These are phyloP conservation scores for Backusella tuberculispora DNA, from an alignment of 192 early-diverging fungal species.

Conservation along the genomic window DNA sequence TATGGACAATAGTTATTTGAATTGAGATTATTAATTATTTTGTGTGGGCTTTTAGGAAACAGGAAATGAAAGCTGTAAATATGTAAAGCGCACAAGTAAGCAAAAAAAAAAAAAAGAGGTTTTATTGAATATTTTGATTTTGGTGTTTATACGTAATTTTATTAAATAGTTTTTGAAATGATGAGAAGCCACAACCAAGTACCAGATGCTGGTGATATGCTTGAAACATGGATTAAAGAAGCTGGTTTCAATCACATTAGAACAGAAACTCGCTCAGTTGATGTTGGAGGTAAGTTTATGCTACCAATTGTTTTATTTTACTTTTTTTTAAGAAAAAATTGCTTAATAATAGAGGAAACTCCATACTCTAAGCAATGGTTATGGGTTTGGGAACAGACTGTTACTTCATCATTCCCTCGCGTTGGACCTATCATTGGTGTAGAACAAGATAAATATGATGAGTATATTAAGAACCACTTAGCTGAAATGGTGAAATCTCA, in stretches of 20 bases:
- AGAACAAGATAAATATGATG: neutral
- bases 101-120: neutral
- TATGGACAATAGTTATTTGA: neutral
- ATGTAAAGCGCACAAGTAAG: slow-evolving; percentile 6
- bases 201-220: neutral
- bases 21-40: neutral
- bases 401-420: neutral
- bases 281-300: neutral
- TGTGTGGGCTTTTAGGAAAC: slow-evolving; percentile 4
- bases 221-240: slow-evolving; percentile 5
- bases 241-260: neutral
- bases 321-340: neutral
- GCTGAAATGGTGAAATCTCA: neutral
- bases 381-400: slow-evolving; percentile 9
- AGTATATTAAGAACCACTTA: neutral
- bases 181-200: neutral
- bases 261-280: neutral
- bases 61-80: slow-evolving; percentile 6
- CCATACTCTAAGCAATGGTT: neutral
- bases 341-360: neutral
- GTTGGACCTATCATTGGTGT: slow-evolving; percentile 3
- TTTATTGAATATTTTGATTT: neutral
- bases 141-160: neutral
- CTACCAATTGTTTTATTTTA: neutral
- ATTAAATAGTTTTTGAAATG: neutral